Conservation (phyloP, 257 asterid species). For the Jasminum sambac region DNA sequence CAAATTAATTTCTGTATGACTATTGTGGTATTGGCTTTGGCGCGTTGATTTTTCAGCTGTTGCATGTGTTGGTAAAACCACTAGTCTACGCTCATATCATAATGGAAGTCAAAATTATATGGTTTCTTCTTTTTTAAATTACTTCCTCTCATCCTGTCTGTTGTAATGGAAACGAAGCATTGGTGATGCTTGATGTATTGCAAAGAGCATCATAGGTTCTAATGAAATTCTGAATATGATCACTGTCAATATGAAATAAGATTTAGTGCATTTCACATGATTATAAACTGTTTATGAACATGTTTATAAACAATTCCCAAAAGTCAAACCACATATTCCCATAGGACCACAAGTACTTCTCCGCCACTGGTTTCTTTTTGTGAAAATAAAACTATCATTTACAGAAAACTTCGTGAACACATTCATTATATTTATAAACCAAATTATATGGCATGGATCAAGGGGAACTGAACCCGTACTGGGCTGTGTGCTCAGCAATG, state of each 20-base stretch:
- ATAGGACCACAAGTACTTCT: too few relatives aligned
- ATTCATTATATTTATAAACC: neutral
- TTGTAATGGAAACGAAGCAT: neutral
- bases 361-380: too few relatives aligned
- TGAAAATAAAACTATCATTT: too few relatives aligned
- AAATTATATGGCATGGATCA: neutral
- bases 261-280: too few relatives aligned
- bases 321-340: too few relatives aligned
- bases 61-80: neutral
- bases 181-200: neutral
- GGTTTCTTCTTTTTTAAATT: neutral
- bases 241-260: neutral
- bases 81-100: neutral
- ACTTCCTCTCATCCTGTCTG: neutral
- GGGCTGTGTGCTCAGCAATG: neutral
- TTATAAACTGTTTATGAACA: too few relatives aligned
- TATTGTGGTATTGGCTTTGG: conserved; percentile 13
- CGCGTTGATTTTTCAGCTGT: conserved; percentile 11
- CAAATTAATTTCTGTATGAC: conserved; percentile 8
- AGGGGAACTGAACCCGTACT: neutral
- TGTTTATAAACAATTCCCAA: too few relatives aligned
- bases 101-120: conserved; percentile 3
- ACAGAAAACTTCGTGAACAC: too few relatives aligned
- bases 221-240: neutral
- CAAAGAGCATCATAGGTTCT: neutral